Evolutionary conservation across 805 yeast species (phyloP).

Genomic region (Wickerhamomyces silvicola): DNA sequence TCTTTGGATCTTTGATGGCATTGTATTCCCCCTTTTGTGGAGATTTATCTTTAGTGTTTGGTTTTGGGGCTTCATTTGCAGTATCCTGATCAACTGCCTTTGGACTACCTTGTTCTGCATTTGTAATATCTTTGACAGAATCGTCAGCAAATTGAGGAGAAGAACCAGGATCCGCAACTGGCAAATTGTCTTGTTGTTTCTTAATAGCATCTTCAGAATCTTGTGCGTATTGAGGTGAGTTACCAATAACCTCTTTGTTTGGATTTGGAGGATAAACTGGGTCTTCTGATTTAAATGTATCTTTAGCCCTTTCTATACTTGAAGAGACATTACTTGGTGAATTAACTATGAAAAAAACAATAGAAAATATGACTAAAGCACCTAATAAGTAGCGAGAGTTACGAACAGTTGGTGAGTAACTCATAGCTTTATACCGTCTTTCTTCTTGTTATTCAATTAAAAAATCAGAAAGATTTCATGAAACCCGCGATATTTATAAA

Average conservation of each 20-base stretch:
- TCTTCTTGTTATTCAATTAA: too few species aligned
- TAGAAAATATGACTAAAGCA: constrained; percentile 42
- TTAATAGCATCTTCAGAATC: constrained; percentile 16
- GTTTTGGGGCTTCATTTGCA: constrained; percentile 24
- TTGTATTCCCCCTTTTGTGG: constrained; percentile 15
- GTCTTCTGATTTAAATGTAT: constrained; percentile 7
- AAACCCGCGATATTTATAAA: too few species aligned
- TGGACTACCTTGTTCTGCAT: constrained; percentile 16
- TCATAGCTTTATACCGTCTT: too few species aligned
- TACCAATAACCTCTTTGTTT: constrained; percentile 8
- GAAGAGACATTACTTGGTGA: constrained; percentile 33
- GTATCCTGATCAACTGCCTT: constrained; percentile 21
- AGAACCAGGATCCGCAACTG: constrained; percentile 9
- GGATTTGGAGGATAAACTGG: constrained; percentile 4
- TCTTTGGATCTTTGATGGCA: constrained; percentile 22
- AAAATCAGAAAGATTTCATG: neutral
- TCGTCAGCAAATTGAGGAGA: constrained; percentile 23
- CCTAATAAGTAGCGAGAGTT: constrained; percentile 48
- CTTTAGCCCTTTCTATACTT: constrained; percentile 25
- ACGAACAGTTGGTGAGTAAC: constrained; percentile 28
- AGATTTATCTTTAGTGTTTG: constrained; percentile 11
- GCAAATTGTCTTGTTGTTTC: constrained; percentile 6
- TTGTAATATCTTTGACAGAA: constrained; percentile 5
- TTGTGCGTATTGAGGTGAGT: constrained; percentile 22
- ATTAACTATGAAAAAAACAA: constrained; percentile 43